Evolutionary conservation across 495 filamentous ascomycete genomes (phyloP).

Genomic region (Physcia stellaris): DNA sequence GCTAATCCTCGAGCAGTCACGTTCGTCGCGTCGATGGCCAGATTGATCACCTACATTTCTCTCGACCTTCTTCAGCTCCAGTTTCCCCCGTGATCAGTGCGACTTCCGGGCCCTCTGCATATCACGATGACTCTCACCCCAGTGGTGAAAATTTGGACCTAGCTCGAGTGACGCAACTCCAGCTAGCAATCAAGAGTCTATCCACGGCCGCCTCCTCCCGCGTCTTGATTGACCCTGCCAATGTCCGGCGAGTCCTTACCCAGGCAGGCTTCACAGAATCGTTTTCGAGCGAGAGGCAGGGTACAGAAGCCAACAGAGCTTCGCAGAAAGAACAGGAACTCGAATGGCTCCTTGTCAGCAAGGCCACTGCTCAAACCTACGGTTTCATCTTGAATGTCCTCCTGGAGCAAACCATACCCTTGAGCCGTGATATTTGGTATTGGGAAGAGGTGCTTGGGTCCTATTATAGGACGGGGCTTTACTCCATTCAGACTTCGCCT

Average conservation of each 20-base stretch:
- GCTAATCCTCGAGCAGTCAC: conserved; percentile 40
- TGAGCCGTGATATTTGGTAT: conserved; percentile 78
- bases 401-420: conserved; percentile 62
- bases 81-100: conserved; percentile 12
- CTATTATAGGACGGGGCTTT: conserved; percentile 54
- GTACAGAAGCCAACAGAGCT: conserved; percentile 8
- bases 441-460: conserved; percentile 79
- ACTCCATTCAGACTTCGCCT: conserved; percentile 73
- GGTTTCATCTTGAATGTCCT: conserved; percentile 60
- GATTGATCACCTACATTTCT: conserved; percentile 60
- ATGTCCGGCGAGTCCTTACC: conserved; percentile 44
- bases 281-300: conserved; percentile 14
- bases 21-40: conserved; percentile 64
- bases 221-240: conserved; percentile 32
- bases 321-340: conserved; percentile 52
- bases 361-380: conserved; percentile 74
- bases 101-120: conserved; percentile 7
- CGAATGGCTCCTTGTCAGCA: conserved; percentile 77
- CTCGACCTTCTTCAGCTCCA: conserved; percentile 7
- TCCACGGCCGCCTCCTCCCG: conserved; percentile 49
- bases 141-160: background rate
- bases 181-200: conserved; percentile 51
- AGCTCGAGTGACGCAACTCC: conserved; percentile 27
- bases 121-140: conserved; percentile 1
- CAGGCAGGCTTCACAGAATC: conserved; percentile 35